Conservation (phyloP, 192 early-diverging fungal genomes). For the Haplosporangium gracile region DNA sequence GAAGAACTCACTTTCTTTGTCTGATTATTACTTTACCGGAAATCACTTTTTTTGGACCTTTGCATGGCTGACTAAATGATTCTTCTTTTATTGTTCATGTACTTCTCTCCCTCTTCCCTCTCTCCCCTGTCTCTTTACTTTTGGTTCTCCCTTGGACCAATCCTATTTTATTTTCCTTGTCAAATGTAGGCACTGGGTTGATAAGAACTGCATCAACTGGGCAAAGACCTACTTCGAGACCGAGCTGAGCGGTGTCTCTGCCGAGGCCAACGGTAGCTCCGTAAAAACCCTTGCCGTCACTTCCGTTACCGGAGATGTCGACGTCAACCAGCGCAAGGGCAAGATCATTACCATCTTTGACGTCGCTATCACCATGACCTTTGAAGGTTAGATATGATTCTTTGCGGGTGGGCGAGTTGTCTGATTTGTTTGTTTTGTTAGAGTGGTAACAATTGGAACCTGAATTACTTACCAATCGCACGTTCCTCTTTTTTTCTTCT, state of each 20-base stretch:
- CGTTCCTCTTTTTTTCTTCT: neutral
- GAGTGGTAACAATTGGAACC: neutral
- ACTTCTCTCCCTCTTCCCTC: neutral
- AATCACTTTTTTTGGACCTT: neutral
- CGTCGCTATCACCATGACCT: conserved; percentile 81
- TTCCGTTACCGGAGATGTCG: conserved; percentile 86
- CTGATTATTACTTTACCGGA: neutral
- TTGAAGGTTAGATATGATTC: conserved; percentile 64
- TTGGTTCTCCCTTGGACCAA: neutral
- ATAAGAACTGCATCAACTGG: conserved; percentile 94
- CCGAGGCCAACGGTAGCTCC: conserved; percentile 67
- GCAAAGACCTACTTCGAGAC: conserved; percentile 85
- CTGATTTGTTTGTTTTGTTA: conserved; percentile 3
- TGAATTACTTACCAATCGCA: neutral
- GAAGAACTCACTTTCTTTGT: neutral
- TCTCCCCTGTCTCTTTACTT: neutral
- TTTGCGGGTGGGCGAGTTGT: neutral
- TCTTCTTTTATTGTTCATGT: neutral
- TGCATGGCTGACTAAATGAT: neutral
- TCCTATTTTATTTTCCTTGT: neutral
- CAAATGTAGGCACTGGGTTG: conserved; percentile 54
- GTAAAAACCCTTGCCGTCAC: conserved; percentile 72
- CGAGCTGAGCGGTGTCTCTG: conserved; percentile 68
- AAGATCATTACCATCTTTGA: conserved; percentile 96
- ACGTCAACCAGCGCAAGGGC: conserved; percentile 96